These are phyloP conservation scores for Hypoxylon cercidicola DNA, from an alignment of 495 filamentous ascomycete genomes.

Conservation along the genomic window DNA sequence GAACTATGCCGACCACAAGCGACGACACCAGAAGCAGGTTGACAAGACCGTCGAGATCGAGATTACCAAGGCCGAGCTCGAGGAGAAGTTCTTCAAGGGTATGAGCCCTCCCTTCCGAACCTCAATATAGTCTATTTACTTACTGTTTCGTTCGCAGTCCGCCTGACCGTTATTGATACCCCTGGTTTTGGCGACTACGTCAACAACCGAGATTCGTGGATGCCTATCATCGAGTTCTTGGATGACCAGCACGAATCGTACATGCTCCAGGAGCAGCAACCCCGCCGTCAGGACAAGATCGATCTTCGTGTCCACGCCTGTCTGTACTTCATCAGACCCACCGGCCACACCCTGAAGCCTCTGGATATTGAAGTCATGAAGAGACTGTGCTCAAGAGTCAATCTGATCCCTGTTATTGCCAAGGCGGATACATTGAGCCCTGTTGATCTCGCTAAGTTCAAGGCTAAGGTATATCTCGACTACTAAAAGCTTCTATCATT, in stretches of 20 bases:
- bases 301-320: slow-evolving; percentile 98
- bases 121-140: slow-evolving; percentile 14
- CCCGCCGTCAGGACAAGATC: slow-evolving; percentile 96
- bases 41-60: slow-evolving; percentile 99
- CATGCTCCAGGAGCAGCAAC: slow-evolving; percentile 99
- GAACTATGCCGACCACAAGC: slow-evolving; percentile 99
- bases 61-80: slow-evolving; percentile 98
- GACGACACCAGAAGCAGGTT: slow-evolving; percentile 97
- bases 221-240: slow-evolving; percentile 99
- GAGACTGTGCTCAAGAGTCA: slow-evolving; percentile 94
- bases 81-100: slow-evolving; percentile 99
- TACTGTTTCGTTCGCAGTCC: slow-evolving; percentile 67
- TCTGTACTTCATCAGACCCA: slow-evolving; percentile 98
- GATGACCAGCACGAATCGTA: slow-evolving; percentile 99
- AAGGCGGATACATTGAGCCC: slow-evolving; percentile 98
- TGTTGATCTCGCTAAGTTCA: slow-evolving; percentile 88
- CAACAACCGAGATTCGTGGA: slow-evolving; percentile 99
- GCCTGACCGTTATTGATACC: slow-evolving; percentile 97
- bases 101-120: slow-evolving; percentile 33
- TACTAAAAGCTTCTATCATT: background rate
- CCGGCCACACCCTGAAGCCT: slow-evolving; percentile 97
- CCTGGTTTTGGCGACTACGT: slow-evolving; percentile 99
- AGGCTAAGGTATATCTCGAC: slow-evolving; percentile 75
- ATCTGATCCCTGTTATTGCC: slow-evolving; percentile 96
- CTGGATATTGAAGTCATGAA: slow-evolving; percentile 99